Evolutionary conservation across 2,329 filamentous ascomycete species (phyloP).

Genomic region (Aspergillus sp.): DNA sequence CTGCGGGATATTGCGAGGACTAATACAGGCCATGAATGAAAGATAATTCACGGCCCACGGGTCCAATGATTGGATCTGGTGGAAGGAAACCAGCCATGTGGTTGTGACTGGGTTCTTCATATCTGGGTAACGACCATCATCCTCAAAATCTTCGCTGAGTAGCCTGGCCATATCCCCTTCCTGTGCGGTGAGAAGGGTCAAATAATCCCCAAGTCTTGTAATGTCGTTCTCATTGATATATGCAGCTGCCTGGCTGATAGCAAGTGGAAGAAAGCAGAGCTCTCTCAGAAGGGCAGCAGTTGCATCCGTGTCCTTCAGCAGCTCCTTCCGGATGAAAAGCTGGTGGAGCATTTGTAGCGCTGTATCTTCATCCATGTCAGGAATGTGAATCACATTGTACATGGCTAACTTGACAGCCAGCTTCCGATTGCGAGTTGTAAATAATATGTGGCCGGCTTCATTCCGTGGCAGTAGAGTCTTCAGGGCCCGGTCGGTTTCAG

Average conservation of each 20-base stretch:
- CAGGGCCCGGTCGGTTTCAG: neutral
- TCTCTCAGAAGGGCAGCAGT: conserved; percentile 14
- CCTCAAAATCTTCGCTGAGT: conserved; percentile 7
- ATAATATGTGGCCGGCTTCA: conserved; percentile 22
- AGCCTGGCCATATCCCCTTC: neutral
- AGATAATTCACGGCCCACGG: conserved; percentile 16
- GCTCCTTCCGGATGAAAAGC: neutral
- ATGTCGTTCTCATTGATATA: conserved; percentile 19
- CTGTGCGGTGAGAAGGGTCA: neutral
- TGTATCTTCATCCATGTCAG: neutral
- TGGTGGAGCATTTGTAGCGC: neutral
- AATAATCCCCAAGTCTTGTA: neutral
- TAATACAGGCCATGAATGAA: neutral
- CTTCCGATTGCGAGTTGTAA: conserved; percentile 26
- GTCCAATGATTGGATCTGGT: conserved; percentile 13
- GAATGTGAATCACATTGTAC: neutral
- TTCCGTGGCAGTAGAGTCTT: conserved; percentile 16
- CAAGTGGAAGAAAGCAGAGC: conserved; percentile 25
- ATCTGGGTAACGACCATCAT: neutral
- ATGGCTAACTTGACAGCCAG: conserved; percentile 16
- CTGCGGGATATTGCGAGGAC: conserved; percentile 25
- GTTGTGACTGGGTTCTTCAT: conserved; percentile 1
- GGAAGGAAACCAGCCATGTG: conserved; percentile 13
- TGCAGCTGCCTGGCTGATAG: conserved; percentile 25
- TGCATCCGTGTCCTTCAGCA: conserved; percentile 10